phyloP scores from a whole-genome alignment of 2,329 filamentous ascomycete species.

The Stemphylium beticola region DNA sequence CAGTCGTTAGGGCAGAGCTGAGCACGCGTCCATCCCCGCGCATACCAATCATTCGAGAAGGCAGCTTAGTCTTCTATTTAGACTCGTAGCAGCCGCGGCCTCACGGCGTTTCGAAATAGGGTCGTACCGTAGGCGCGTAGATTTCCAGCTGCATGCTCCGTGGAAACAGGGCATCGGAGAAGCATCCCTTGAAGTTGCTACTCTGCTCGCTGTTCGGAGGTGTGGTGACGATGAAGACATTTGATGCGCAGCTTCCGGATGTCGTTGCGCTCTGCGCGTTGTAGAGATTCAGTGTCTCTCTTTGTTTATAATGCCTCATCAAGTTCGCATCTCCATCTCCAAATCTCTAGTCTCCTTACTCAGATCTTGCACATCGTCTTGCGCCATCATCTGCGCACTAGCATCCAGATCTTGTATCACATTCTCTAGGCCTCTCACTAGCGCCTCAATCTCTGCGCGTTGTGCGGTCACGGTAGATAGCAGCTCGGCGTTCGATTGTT shows the following conservation, averaged over 20 bases:
- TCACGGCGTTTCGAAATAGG: too few relatives aligned
- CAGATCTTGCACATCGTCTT: constrained; percentile 46
- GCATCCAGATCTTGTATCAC: constrained; percentile 64
- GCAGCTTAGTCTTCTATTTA: not conserved
- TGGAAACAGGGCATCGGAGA: too few relatives aligned
- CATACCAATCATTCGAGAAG: not conserved
- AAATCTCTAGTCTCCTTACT: constrained; percentile 44
- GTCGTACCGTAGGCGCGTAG: too few relatives aligned
- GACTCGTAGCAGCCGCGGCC: not conserved
- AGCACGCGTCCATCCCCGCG: too few relatives aligned
- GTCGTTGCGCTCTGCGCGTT: not conserved
- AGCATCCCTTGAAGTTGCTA: too few relatives aligned
- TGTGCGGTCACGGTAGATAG: constrained; percentile 60
- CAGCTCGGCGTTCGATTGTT: constrained; percentile 61
- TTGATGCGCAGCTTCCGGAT: not conserved
- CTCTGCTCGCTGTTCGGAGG: too few relatives aligned
- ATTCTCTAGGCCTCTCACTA: constrained; percentile 62
- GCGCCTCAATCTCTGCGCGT: constrained; percentile 61
- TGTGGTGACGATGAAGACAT: too few relatives aligned
- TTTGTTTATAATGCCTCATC: constrained; percentile 7
- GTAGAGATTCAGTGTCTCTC: not conserved
- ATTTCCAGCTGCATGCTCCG: too few relatives aligned
- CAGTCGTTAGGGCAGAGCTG: too few relatives aligned
- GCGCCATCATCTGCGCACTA: constrained; percentile 50
- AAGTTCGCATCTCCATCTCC: constrained; percentile 46